A percentile compares a stretch with the other conserved stretches of the same genome.
These are phyloP conservation scores for Ophiostoma novo-ulmi DNA, from an alignment of 2,329 filamentous ascomycete genomes.

Conservation along the genomic window DNA sequence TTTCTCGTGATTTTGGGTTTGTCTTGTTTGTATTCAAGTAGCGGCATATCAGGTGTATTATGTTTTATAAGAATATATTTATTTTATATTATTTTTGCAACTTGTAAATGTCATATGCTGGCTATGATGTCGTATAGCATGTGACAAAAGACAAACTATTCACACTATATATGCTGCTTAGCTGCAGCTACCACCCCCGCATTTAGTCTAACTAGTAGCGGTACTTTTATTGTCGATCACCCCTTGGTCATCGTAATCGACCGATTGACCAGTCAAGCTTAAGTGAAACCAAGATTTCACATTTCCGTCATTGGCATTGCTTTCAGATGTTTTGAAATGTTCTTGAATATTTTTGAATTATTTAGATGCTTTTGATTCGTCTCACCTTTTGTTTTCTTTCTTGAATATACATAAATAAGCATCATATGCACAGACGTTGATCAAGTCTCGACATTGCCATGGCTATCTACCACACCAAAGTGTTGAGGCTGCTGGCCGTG, in stretches of 20 bases:
- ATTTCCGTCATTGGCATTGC: not conserved
- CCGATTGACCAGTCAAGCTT: not conserved
- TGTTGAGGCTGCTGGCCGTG: slow-evolving; percentile 3
- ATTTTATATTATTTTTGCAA: too few species aligned
- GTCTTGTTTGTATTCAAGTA: not conserved
- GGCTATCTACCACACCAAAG: not conserved
- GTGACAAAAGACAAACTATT: not conserved
- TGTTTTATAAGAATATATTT: too few species aligned
- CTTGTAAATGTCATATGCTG: too few species aligned
- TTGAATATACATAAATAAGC: too few species aligned
- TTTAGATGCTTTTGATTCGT: not conserved
- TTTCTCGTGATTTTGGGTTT: not conserved
- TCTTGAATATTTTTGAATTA: too few species aligned
- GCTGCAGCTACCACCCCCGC: too few species aligned
- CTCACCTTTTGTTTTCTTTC: not conserved
- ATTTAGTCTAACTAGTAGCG: not conserved
- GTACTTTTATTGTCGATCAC: not conserved
- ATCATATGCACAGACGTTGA: too few species aligned
- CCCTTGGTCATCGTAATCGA: not conserved
- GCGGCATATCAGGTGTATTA: not conserved
- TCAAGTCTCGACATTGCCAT: not conserved
- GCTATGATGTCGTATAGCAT: too few species aligned
- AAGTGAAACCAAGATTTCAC: not conserved
- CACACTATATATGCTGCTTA: not conserved
- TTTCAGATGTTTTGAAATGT: too few species aligned